Evolutionary conservation across 495 filamentous ascomycete genomes (phyloP), one percentile per base, ranked within the genome.

Genomic region (Podospora comata): DNA sequence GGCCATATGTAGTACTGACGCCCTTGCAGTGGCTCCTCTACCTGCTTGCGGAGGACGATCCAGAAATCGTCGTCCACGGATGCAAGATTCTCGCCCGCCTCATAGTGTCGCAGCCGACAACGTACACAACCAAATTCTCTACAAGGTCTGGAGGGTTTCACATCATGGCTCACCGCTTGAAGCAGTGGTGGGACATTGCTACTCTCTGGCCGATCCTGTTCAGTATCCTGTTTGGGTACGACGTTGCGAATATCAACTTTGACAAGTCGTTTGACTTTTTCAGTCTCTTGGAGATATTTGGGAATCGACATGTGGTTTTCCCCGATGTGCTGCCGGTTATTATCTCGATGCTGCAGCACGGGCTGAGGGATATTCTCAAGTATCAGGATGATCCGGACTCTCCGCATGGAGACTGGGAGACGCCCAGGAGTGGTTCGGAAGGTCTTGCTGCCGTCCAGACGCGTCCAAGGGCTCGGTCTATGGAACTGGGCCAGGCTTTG

Each of bases 151-250:
- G 92, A 5, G 95, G 95, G 2, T 96, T 96, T 79, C 80, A 84
- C 54, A 89, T 97, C 62, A 88, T 98, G 87, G 89, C 88, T 55
- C 83, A 91, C 72, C 86, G 90, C 56, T 83, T 99, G 13, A 92
- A 88, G 73, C 82, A 88, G 76, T 97, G 93, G 91, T 98, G 95
- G 95, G 89, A 90, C 75, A 83, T 95, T 16, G 86, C 92, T 9
- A 84, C 87, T 7, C 76, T 97, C 32, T 99, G 96, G 96, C 88
- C 90, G 6, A 89, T 95, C 48, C 93, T 92, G 74, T 94, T 99
- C 79, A 87, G 92, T 60, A 90, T 97, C 60, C 80, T 99, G 11
- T 96, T 99, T 76, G 92, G 91, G 18, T 82, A 85, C 62, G 93
- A 97, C 74, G 85, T 95, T 68, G 89, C 88, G 53, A 83, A 87